phyloP scores from a whole-genome alignment of 129 eudicot genomes.

The Flaveria robusta region DNA sequence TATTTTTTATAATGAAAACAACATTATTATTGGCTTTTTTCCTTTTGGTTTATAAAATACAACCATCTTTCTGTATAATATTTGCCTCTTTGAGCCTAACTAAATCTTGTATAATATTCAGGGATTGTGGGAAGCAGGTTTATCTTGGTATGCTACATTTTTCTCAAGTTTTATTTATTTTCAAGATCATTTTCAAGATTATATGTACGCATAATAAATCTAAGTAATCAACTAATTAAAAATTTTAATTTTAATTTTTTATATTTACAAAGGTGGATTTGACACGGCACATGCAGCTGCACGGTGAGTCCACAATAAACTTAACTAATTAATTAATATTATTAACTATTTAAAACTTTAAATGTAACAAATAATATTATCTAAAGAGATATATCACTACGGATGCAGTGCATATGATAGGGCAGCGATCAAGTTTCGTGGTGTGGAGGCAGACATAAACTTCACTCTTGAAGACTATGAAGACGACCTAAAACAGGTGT shows the following conservation, averaged over 20 bases:
- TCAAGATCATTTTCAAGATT: not conserved
- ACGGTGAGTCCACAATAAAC: conserved; percentile 48
- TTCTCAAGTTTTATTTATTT: not conserved
- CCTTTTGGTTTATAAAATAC: no score
- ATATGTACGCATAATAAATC: not conserved
- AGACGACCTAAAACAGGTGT: conserved; percentile 82
- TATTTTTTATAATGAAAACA: not conserved
- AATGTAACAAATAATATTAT: not conserved
- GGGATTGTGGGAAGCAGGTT: conserved; percentile 95
- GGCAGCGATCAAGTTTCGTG: conserved; percentile 82
- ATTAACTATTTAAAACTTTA: not conserved
- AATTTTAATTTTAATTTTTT: not conserved
- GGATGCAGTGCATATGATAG: conserved; percentile 73
- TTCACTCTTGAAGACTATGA: conserved; percentile 60
- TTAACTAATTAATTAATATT: not conserved
- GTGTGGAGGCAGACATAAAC: conserved; percentile 83
- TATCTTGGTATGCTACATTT: conserved; percentile 57
- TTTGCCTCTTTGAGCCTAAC: conserved; percentile 1
- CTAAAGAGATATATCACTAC: conserved; percentile 22
- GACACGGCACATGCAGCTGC: conserved; percentile 93
- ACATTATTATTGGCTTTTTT: not conserved
- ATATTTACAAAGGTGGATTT: conserved; percentile 60
- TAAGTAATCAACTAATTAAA: not conserved
- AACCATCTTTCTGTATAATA: not conserved
- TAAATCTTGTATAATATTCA: conserved; percentile 27